Evolutionary conservation across 2,329 filamentous ascomycete species (phyloP).

Genomic region (Orbilia quercus): DNA sequence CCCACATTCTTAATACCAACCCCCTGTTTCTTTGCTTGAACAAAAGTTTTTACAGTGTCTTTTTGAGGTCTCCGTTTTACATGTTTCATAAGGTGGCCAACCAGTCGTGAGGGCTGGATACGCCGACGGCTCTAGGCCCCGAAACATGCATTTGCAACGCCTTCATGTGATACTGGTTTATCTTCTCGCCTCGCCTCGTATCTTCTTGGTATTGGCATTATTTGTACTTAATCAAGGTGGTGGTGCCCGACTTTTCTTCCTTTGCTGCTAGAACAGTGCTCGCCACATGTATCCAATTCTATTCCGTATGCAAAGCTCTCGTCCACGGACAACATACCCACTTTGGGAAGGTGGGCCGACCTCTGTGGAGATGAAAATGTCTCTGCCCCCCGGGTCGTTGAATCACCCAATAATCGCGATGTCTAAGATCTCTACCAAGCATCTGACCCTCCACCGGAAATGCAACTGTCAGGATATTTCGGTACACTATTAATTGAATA

Average conservation of each 20-base stretch:
- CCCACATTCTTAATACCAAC: slow-evolving; percentile 35
- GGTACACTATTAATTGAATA: no score
- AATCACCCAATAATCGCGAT: neutral
- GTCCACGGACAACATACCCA: slow-evolving; percentile 36
- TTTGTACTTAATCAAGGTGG: slow-evolving; percentile 5
- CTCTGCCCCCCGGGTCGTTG: neutral
- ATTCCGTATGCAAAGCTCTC: slow-evolving; percentile 5
- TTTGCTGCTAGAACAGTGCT: neutral
- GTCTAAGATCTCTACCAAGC: slow-evolving; percentile 12
- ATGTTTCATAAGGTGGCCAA: slow-evolving; percentile 6
- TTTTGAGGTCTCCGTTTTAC: no score
- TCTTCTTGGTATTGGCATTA: slow-evolving; percentile 33
- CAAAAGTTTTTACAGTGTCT: no score
- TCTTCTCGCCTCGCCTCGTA: no score
- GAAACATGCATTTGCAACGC: slow-evolving; percentile 21
- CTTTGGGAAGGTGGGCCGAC: slow-evolving; percentile 40
- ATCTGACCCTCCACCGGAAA: neutral
- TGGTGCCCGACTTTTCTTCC: neutral
- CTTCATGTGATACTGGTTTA: slow-evolving; percentile 28
- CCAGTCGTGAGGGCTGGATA: slow-evolving; percentile 6
- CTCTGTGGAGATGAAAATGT: neutral
- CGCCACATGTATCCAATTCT: slow-evolving; percentile 21
- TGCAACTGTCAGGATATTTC: no score
- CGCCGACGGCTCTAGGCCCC: slow-evolving; percentile 27
- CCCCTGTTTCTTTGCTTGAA: no score